Evolutionary conservation across 768 basidiomycete genomes (phyloP).

Genomic region (Hemileccinum impolitum): DNA sequence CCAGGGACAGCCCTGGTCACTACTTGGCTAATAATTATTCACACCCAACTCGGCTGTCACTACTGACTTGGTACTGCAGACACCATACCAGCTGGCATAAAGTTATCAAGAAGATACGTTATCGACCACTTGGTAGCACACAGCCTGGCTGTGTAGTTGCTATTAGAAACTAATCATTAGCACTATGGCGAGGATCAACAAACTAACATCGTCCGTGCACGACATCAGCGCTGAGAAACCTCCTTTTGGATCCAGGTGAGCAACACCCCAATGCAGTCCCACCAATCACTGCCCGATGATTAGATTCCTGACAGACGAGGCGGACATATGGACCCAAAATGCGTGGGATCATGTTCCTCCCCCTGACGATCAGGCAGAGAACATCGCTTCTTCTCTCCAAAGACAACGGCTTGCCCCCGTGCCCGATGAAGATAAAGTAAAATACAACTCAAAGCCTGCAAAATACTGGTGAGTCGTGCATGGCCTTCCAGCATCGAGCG

Average conservation of each 20-base stretch:
- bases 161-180: no score
- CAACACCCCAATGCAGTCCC: not conserved
- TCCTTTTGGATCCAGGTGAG: slow-evolving; percentile 69
- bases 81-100: no score
- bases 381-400: slow-evolving; percentile 64
- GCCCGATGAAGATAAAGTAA: slow-evolving; percentile 61
- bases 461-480: slow-evolving; percentile 57
- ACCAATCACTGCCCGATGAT: not conserved
- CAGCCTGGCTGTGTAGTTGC: no score
- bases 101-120: no score
- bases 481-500: slow-evolving; percentile 6
- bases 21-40: not conserved
- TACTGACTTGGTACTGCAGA: no score
- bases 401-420: slow-evolving; percentile 75
- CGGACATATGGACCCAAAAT: slow-evolving; percentile 82
- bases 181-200: slow-evolving; percentile 22
- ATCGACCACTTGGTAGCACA: no score
- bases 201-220: slow-evolving; percentile 62
- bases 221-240: slow-evolving; percentile 53
- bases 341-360: slow-evolving; percentile 91
- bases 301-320: slow-evolving; percentile 67
- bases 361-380: slow-evolving; percentile 75
- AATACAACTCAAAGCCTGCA: slow-evolving; percentile 71
- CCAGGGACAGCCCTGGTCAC: no score
- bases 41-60: not conserved